phyloP scores from a whole-genome alignment of 345 rosid species.

The Citrus cavaleriei region DNA sequence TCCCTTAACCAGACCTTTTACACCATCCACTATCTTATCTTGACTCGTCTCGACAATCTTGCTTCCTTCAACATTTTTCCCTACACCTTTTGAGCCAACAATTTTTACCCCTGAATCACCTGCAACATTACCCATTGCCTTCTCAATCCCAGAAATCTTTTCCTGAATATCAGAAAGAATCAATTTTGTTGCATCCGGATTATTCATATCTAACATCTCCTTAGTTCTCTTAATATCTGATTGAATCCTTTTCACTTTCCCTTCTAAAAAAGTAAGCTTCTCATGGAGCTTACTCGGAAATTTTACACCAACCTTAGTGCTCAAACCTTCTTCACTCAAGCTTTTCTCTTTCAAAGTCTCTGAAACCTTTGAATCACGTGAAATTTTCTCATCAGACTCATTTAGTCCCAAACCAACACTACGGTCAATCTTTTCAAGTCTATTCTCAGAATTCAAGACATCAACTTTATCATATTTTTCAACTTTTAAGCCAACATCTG shows the following conservation, averaged over 20 bases:
- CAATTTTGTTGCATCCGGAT: constrained; percentile 69
- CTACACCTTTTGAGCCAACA: constrained; percentile 15
- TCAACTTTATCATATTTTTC: constrained; percentile 7
- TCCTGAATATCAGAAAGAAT: constrained; percentile 77
- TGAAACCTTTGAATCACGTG: constrained; percentile 25
- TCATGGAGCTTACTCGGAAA: constrained; percentile 81
- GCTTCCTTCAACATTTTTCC: constrained; percentile 21
- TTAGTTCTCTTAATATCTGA: constrained; percentile 89
- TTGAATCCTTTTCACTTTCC: constrained; percentile 91
- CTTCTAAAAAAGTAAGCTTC: constrained; percentile 92
- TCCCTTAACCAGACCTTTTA: constrained; percentile 48
- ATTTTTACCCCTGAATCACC: constrained; percentile 35
- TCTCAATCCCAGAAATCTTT: constrained; percentile 87
- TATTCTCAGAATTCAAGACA: constrained; percentile 24
- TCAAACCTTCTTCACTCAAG: constrained; percentile 24
- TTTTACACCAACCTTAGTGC: constrained; percentile 24
- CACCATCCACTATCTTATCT: constrained; percentile 23
- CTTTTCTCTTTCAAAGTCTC: constrained; percentile 42
- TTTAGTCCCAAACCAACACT: constrained; percentile 1
- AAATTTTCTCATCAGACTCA: constrained; percentile 26
- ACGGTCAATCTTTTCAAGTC: constrained; percentile 23
- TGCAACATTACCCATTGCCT: constrained; percentile 52
- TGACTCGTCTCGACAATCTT: constrained; percentile 26
- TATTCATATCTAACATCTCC: constrained; percentile 87
- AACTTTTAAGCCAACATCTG: constrained; percentile 20